phyloP scores from a whole-genome alignment of 2,329 filamentous ascomycete species.

The Pestalotiopsis sp. region DNA sequence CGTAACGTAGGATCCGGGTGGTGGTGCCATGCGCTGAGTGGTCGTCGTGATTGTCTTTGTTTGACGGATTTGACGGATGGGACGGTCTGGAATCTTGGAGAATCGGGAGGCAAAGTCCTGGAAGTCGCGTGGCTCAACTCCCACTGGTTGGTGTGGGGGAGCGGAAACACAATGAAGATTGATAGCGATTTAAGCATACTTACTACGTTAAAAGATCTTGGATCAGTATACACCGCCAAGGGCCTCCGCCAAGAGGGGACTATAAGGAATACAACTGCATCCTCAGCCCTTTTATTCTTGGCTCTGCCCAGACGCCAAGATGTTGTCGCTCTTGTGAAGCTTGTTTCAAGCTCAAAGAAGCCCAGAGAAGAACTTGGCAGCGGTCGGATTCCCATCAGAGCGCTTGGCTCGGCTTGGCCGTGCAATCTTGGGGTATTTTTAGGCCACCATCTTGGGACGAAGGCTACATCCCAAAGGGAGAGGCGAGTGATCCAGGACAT shows the following conservation, averaged over 20 bases:
- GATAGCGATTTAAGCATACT: background rate
- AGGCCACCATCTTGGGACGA: background rate
- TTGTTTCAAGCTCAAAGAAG: background rate
- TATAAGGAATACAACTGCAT: background rate
- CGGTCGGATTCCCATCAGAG: background rate
- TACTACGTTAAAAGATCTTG: background rate
- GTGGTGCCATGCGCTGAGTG: background rate
- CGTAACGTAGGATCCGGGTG: background rate
- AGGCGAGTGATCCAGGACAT: background rate
- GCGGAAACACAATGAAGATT: background rate
- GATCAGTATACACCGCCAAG: background rate
- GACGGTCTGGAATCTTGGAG: background rate
- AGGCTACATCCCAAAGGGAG: background rate
- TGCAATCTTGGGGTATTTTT: background rate
- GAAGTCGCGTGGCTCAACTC: background rate
- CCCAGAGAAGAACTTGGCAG: background rate
- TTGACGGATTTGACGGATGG: background rate
- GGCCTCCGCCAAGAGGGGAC: background rate
- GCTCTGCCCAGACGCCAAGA: background rate
- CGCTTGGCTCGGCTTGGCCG: conserved; percentile 2
- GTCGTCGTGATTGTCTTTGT: background rate
- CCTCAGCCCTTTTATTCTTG: background rate
- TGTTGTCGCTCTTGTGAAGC: background rate
- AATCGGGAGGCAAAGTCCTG: background rate
- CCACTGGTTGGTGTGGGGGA: background rate